Percentiles rank a stretch among this genome's conserved stretches.
phyloP scores from a whole-genome alignment of 2,329 filamentous ascomycete species.

The Exophiala viscosa region DNA sequence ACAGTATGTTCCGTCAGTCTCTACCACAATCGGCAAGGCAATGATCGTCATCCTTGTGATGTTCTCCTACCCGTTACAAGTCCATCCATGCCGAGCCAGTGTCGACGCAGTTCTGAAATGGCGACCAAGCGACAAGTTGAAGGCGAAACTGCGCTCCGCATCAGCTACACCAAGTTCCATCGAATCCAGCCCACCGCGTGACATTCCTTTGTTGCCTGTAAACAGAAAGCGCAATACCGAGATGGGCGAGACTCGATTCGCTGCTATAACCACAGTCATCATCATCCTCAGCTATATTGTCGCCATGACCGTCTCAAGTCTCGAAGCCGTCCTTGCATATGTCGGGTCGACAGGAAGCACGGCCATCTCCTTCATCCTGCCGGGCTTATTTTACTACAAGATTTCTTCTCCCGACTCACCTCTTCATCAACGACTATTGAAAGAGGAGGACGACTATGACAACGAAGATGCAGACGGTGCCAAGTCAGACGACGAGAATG shows the following conservation, averaged over 20 bases:
- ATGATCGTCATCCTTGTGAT: slow-evolving; percentile 95
- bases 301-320: slow-evolving; percentile 82
- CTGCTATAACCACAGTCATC: slow-evolving; percentile 79
- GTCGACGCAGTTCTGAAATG: slow-evolving; percentile 92
- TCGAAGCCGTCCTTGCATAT: slow-evolving; percentile 90
- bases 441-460: slow-evolving; percentile 76
- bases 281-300: slow-evolving; percentile 80
- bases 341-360: slow-evolving; percentile 93
- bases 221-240: slow-evolving; percentile 46
- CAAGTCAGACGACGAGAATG: slow-evolving; percentile 40
- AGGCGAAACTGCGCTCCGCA: slow-evolving; percentile 27
- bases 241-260: slow-evolving; percentile 86
- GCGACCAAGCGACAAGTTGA: slow-evolving; percentile 56
- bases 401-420: slow-evolving; percentile 86
- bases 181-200: slow-evolving; percentile 39
- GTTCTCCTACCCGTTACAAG: slow-evolving; percentile 92
- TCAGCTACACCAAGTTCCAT: slow-evolving; percentile 33
- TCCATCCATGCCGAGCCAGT: slow-evolving; percentile 93
- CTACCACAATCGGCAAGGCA: slow-evolving; percentile 87
- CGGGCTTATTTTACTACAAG: slow-evolving; percentile 97
- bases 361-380: slow-evolving; percentile 93
- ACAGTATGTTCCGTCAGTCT: slow-evolving; percentile 76
- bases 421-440: slow-evolving; percentile 79
- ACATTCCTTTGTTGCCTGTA: slow-evolving; percentile 38
- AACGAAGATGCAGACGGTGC: slow-evolving; percentile 51